These are phyloP conservation scores for Seiridium unicorne DNA, from an alignment of 2,329 filamentous ascomycete species.

Conservation along the genomic window DNA sequence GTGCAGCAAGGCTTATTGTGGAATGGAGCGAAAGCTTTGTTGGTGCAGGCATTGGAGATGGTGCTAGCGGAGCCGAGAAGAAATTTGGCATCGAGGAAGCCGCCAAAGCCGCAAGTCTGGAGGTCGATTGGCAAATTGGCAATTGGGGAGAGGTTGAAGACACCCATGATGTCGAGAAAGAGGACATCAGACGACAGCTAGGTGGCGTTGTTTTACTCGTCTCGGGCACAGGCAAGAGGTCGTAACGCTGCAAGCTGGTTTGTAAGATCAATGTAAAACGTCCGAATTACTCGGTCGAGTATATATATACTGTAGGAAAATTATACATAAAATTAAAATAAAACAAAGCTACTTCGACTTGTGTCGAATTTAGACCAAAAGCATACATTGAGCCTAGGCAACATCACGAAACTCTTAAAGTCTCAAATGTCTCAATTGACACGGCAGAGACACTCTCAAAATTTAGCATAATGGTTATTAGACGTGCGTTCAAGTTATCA, in stretches of 20 bases:
- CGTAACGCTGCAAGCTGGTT: neutral
- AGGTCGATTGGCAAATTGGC: conserved; percentile 85
- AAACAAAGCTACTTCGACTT: too few species aligned
- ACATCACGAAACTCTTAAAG: neutral
- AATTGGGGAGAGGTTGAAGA: conserved; percentile 98
- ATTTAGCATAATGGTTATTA: too few species aligned
- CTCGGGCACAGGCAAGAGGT: conserved; percentile 47
- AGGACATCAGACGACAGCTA: conserved; percentile 83
- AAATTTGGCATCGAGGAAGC: conserved; percentile 82
- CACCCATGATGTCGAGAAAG: conserved; percentile 93
- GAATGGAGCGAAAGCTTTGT: conserved; percentile 82
- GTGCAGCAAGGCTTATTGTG: conserved; percentile 72
- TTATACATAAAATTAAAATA: neutral
- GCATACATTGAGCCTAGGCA: neutral
- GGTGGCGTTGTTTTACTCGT: conserved; percentile 85
- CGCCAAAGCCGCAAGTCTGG: conserved; percentile 71
- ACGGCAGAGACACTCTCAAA: too few species aligned
- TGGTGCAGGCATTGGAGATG: conserved; percentile 41
- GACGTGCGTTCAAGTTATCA: too few species aligned
- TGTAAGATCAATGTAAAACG: neutral
- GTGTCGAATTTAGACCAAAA: neutral
- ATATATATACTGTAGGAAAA: neutral
- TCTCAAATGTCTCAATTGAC: neutral
- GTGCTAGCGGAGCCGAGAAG: conserved; percentile 21
- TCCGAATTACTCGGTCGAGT: neutral